Conservation (phyloP, 495 filamentous ascomycete genomes). For the Collariella sp. region DNA sequence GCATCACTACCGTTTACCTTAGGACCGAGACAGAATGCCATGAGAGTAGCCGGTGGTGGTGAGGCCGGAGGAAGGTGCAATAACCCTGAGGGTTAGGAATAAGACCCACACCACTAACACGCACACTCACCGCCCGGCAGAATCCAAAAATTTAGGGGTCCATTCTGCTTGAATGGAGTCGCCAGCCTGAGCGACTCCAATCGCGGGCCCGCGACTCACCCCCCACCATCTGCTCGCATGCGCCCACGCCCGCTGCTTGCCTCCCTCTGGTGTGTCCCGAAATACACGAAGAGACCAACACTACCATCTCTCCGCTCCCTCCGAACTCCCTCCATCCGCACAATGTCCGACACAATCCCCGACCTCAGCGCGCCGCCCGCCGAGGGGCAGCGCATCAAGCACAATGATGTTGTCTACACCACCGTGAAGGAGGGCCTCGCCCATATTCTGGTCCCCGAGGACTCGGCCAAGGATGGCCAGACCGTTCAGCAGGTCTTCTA, state of each 20-base stretch:
- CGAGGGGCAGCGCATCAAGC: constrained; percentile 28
- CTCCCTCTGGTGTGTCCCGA: constrained; percentile 8
- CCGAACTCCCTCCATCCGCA: not conserved
- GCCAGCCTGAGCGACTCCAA: not conserved
- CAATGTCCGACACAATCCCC: constrained; percentile 23
- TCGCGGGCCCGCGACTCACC: not conserved
- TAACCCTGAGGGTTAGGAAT: not conserved
- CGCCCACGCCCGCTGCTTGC: constrained; percentile 2
- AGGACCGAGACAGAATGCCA: too few relatives aligned
- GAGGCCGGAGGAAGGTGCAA: not conserved
- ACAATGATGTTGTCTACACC: constrained; percentile 34
- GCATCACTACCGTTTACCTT: too few relatives aligned
- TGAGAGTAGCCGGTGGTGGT: too few relatives aligned
- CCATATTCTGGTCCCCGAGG: constrained; percentile 38
- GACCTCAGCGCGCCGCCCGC: constrained; percentile 18
- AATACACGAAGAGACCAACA: constrained; percentile 1
- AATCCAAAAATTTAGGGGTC: constrained; percentile 9
- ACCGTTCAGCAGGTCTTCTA: constrained; percentile 81
- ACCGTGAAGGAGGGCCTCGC: constrained; percentile 40
- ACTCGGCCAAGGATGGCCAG: constrained; percentile 27
- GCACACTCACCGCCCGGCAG: constrained; percentile 16
- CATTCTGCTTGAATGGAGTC: not conserved
- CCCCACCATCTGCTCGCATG: constrained; percentile 4
- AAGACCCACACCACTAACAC: not conserved
- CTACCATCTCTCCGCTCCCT: not conserved